Evolutionary conservation across 192 early-diverging fungal species (phyloP), one percentile per base, ranked within the genome.

Genomic region (Pilobolus umbonatus): DNA sequence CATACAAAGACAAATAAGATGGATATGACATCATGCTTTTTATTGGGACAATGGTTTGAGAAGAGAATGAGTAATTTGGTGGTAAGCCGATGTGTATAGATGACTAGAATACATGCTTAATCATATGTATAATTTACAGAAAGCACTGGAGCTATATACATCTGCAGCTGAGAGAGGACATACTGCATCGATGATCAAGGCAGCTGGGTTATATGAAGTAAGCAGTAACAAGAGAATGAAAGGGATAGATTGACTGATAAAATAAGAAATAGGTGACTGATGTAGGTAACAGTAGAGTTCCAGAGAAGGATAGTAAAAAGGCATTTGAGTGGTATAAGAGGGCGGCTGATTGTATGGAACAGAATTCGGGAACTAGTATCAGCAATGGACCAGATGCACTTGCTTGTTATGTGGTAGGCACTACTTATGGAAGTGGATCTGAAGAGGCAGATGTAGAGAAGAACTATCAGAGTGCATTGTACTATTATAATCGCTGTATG

Each of bases 291-390:
- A 55, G 30, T 10, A 35, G 25, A 22, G 52, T 54, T 14, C 29
- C 19, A 15, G 61, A 62, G n/a, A 62, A 62, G 35, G 61, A 72
- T 29, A 36, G 60, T 22, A 44, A 47, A 6, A 58, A 62, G 14
- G 60, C 70, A 38, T 72, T 72, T 54, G 64, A 57, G 38, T 72
- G 70, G 70, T 64, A 72, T 36, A 66, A 72, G 26, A 36, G 49
- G 3, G 70, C 70, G 10, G 60, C 70, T 4, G 70, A 72, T 40
- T 40, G 54, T 26, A 30, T 43, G 2, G 52, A 55, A 14, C 53
- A 52, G 14, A 48, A 30, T 1, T 17, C 38, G 11, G 55, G 58
- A 21, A 47, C 34, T n/a, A 57, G 42, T 12, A 30, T 38, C 3
- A 49, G 32, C 22, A 43, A 40, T 35, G 70, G 70, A 22, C 64